These are phyloP conservation scores for Stemphylium beticola DNA, from an alignment of 2,329 filamentous ascomycete genomes.

Conservation along the genomic window DNA sequence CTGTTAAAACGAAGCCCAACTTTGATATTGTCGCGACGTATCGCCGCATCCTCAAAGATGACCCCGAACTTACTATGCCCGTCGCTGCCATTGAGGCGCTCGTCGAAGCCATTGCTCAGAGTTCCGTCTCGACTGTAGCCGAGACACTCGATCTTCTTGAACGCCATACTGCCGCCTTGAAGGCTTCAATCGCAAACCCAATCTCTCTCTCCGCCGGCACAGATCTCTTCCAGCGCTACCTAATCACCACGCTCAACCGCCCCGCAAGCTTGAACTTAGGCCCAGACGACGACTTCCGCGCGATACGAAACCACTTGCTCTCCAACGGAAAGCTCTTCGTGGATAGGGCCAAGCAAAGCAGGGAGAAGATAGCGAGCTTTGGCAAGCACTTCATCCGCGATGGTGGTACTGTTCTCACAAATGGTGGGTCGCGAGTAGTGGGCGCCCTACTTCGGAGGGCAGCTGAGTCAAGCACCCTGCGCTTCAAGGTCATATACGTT, in stretches of 20 bases:
- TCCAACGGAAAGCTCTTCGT: conserved; percentile 88
- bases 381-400: conserved; percentile 81
- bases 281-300: conserved; percentile 74
- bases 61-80: conserved; percentile 90
- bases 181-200: conserved; percentile 80
- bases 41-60: conserved; percentile 66
- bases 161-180: conserved; percentile 77
- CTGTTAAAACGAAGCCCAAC: conserved; percentile 24
- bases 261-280: conserved; percentile 53
- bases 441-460: conserved; percentile 77
- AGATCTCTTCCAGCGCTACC: conserved; percentile 92
- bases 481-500: conserved; percentile 83
- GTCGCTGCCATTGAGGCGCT: conserved; percentile 93
- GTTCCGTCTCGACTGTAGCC: conserved; percentile 83
- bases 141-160: conserved; percentile 90
- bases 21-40: conserved; percentile 70
- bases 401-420: conserved; percentile 83
- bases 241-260: conserved; percentile 74
- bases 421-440: conserved; percentile 86
- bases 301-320: conserved; percentile 81
- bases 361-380: conserved; percentile 80
- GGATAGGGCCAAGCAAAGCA: conserved; percentile 80
- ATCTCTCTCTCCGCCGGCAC: conserved; percentile 93
- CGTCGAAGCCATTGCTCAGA: conserved; percentile 81
- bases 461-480: conserved; percentile 68